Conservation (phyloP, 202 grass and related monocot genomes). For the Zizania palustris region DNA sequence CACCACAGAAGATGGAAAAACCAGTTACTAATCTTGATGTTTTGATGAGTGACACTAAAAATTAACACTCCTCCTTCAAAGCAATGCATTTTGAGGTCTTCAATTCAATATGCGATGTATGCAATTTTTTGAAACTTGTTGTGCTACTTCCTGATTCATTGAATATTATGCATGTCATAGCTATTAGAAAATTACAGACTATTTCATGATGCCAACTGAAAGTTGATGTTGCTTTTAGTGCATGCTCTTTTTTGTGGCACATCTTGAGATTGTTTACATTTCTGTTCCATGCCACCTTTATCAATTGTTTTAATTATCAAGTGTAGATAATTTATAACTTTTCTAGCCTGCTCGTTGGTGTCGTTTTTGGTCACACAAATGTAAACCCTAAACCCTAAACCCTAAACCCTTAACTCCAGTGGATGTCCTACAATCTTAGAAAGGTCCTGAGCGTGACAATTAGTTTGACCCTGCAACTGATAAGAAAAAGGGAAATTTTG, state of each 20-base stretch:
- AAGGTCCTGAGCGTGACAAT: no score
- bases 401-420: no score
- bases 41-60: no score
- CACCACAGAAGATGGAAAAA: no score
- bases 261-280: neutral
- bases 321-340: neutral
- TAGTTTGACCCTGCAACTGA: no score
- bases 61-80: neutral
- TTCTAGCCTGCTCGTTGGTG: constrained; percentile 1
- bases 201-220: neutral
- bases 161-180: neutral
- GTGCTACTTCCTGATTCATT: neutral
- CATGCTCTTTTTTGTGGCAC: neutral
- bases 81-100: neutral
- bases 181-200: neutral
- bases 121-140: neutral
- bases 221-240: neutral
- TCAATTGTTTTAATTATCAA: neutral
- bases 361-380: no score
- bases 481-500: no score
- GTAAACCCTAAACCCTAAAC: no score
- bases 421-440: no score
- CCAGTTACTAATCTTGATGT: no score
- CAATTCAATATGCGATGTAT: neutral
- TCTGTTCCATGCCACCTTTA: neutral